phyloP scores from a whole-genome alignment of 2,329 filamentous ascomycete genomes.

The Paracoccidioides brasiliensis region DNA sequence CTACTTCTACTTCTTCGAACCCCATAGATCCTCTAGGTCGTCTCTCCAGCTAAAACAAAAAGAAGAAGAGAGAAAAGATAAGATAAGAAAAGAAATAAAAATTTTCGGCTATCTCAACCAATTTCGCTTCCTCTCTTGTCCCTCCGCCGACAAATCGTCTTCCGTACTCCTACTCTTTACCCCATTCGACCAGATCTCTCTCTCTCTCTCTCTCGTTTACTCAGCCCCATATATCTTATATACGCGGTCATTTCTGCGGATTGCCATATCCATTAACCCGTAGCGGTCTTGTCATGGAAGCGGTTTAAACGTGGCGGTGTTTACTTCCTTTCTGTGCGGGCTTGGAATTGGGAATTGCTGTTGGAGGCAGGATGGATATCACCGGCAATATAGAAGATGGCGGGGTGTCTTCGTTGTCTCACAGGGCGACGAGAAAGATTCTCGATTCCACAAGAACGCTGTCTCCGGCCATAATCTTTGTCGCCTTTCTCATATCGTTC shows the following conservation, averaged over 20 bases:
- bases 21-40: not conserved
- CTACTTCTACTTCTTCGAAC: not conserved
- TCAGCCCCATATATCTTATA: not conserved
- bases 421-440: conserved; percentile 30
- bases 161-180: not conserved
- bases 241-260: not conserved
- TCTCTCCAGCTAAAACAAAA: not conserved
- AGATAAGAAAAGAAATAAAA: not conserved
- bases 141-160: not conserved
- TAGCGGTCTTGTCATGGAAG: conserved; percentile 8
- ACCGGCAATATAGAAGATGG: conserved; percentile 2
- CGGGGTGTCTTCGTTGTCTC: conserved; percentile 13
- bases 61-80: too few species aligned
- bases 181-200: not conserved
- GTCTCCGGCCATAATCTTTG: conserved; percentile 51
- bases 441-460: conserved; percentile 41
- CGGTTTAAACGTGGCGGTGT: conserved; percentile 3
- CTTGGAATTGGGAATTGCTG: conserved; percentile 9
- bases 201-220: not conserved
- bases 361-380: conserved; percentile 8
- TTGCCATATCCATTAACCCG: not conserved
- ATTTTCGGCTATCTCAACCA: not conserved
- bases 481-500: conserved; percentile 52
- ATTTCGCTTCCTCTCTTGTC: not conserved
- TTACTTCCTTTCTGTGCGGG: not conserved